Conservation (phyloP, 352 stramenopile species). For the Phytophthora quininea region DNA sequence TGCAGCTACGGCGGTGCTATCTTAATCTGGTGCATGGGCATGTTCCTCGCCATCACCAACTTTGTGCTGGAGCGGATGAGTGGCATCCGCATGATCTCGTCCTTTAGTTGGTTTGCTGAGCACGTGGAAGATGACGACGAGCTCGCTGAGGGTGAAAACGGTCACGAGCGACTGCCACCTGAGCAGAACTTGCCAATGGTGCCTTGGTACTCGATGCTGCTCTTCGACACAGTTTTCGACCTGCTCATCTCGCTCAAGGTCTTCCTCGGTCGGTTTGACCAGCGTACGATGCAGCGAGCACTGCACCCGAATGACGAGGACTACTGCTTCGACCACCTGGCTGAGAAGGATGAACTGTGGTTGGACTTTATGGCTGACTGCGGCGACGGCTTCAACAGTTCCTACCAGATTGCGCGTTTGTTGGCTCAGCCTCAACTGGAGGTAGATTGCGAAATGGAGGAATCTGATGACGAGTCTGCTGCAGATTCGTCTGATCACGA, state of each 20-base stretch:
- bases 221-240: slow-evolving; percentile 92
- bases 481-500: slow-evolving; percentile 9
- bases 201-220: slow-evolving; percentile 94
- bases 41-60: slow-evolving; percentile 83
- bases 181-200: slow-evolving; percentile 91
- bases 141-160: slow-evolving; percentile 44
- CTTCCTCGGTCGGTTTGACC: slow-evolving; percentile 92
- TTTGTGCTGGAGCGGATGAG: slow-evolving; percentile 85
- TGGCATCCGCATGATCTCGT: slow-evolving; percentile 77
- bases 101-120: slow-evolving; percentile 73
- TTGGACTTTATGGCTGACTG: slow-evolving; percentile 95
- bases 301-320: slow-evolving; percentile 75
- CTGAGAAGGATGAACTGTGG: slow-evolving; percentile 86
- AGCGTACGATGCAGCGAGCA: slow-evolving; percentile 90
- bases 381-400: slow-evolving; percentile 94
- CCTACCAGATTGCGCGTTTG: slow-evolving; percentile 92
- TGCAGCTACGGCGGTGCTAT: slow-evolving; percentile 76
- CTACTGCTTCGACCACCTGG: slow-evolving; percentile 86
- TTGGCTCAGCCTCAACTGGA: slow-evolving; percentile 89
- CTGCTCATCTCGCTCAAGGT: slow-evolving; percentile 94
- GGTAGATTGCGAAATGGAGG: slow-evolving; percentile 61
- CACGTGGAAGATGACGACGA: slow-evolving; percentile 52
- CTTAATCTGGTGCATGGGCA: slow-evolving; percentile 86
- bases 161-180: slow-evolving; percentile 66
- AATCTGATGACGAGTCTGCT: slow-evolving; percentile 21